These are phyloP conservation scores for Nannochloris sp. DNA, from an alignment of 139 green algal genomes.

Conservation along the genomic window DNA sequence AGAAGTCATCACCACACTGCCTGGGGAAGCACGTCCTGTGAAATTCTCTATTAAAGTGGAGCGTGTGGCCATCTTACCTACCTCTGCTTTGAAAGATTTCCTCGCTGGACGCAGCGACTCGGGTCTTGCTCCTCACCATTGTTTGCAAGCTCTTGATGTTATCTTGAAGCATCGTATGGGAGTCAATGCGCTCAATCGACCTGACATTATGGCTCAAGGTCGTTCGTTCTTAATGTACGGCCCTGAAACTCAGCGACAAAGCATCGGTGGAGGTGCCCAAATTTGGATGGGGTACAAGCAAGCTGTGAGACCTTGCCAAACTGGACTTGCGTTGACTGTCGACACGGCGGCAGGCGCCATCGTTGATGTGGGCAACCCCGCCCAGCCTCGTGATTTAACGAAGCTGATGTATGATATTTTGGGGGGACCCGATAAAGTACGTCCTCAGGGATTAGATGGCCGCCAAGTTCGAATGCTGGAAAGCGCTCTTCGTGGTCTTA, in stretches of 20 bases:
- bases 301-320: slow-evolving; percentile 28
- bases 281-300: slow-evolving; percentile 56
- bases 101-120: not conserved
- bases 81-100: not conserved
- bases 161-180: slow-evolving; percentile 34
- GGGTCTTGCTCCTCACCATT: slow-evolving; percentile 24
- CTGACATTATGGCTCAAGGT: slow-evolving; percentile 6
- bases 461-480: slow-evolving; percentile 7
- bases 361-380: slow-evolving; percentile 18
- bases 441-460: slow-evolving; percentile 2
- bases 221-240: slow-evolving; percentile 41
- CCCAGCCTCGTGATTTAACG: not conserved
- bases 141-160: slow-evolving; percentile 41
- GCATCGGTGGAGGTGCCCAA: slow-evolving; percentile 34
- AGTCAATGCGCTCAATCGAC: slow-evolving; percentile 8
- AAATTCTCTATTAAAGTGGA: slow-evolving; percentile 13
- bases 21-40: slow-evolving; percentile 6
- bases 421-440: slow-evolving; percentile 12
- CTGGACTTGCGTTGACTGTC: slow-evolving; percentile 48
- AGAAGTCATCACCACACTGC: slow-evolving; percentile 8
- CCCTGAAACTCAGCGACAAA: not conserved
- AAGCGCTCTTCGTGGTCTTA: slow-evolving; percentile 14
- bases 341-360: slow-evolving; percentile 51
- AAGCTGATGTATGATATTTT: not conserved
- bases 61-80: slow-evolving; percentile 15